Conservation (phyloP, 768 basidiomycete genomes). For the Mycena galopus region DNA sequence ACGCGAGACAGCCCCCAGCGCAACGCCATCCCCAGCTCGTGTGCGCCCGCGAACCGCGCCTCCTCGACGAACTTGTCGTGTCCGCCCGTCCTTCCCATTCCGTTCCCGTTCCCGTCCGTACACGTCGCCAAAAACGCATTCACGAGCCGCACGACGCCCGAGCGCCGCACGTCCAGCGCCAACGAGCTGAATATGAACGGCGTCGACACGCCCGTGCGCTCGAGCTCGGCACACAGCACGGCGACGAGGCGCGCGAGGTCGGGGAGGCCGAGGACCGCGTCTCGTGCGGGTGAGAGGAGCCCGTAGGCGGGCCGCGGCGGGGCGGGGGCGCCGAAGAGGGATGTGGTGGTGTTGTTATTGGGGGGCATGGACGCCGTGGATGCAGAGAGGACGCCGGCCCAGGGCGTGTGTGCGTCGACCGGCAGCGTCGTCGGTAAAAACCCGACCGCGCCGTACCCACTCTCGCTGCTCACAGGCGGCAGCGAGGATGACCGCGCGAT, state of each 20-base stretch:
- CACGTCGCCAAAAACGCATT: slow-evolving; percentile 84
- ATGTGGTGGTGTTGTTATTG: too few relatives aligned
- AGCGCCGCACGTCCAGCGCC: slow-evolving; percentile 85
- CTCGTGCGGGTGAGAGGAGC: background rate
- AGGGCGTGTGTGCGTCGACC: background rate
- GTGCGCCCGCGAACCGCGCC: slow-evolving; percentile 84
- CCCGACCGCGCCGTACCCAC: background rate
- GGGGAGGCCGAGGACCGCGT: slow-evolving; percentile 61
- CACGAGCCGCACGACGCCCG: slow-evolving; percentile 83
- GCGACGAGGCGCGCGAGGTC: slow-evolving; percentile 80
- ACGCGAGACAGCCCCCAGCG: slow-evolving; percentile 93
- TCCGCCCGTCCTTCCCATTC: slow-evolving; percentile 48
- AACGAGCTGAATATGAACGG: slow-evolving; percentile 93
- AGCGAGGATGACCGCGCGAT: too few relatives aligned
- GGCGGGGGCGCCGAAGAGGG: background rate
- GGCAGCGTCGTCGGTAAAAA: background rate
- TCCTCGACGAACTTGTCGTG: slow-evolving; percentile 82
- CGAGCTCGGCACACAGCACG: slow-evolving; percentile 77
- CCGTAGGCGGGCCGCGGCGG: background rate
- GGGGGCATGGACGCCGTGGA: background rate
- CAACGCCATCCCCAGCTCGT: slow-evolving; percentile 92
- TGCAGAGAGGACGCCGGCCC: too few relatives aligned
- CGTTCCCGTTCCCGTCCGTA: slow-evolving; percentile 25
- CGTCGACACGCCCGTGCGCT: slow-evolving; percentile 84
- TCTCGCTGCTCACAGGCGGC: too few relatives aligned